phyloP scores from a whole-genome alignment of 1,139 yeast genomes.

The Ashbya aceris region DNA sequence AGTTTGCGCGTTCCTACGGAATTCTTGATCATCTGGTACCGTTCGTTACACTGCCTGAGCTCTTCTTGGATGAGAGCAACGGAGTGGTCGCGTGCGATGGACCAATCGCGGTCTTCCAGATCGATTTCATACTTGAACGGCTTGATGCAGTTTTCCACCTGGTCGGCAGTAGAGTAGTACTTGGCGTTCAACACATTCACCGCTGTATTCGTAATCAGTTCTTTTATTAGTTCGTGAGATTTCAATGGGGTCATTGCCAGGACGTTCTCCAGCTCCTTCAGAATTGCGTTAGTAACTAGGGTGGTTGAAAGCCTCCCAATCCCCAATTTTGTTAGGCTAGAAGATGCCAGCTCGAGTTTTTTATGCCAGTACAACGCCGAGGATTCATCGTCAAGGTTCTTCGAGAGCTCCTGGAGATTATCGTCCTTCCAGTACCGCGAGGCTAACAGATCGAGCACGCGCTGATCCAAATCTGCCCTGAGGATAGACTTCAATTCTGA shows the following conservation, averaged over 20 bases:
- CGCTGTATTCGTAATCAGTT: constrained; percentile 80
- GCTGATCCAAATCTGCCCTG: constrained; percentile 81
- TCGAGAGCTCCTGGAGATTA: constrained; percentile 21
- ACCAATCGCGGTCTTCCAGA: constrained; percentile 93
- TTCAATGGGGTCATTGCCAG: constrained; percentile 54
- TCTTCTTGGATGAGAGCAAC: constrained; percentile 71
- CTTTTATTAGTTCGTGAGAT: constrained; percentile 76
- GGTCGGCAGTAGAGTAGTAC: constrained; percentile 90
- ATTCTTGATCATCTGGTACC: constrained; percentile 52
- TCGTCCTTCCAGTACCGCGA: constrained; percentile 81
- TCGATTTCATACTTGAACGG: constrained; percentile 97
- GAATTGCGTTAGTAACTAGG: constrained; percentile 68
- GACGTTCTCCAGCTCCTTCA: constrained; percentile 68
- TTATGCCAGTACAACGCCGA: constrained; percentile 75
- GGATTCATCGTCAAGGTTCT: constrained; percentile 36
- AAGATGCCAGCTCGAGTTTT: constrained; percentile 74
- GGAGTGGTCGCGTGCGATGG: constrained; percentile 69
- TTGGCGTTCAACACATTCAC: constrained; percentile 65
- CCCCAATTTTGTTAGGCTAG: constrained; percentile 82
- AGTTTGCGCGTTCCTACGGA: constrained; percentile 78
- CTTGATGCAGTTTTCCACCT: constrained; percentile 95
- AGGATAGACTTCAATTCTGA: constrained; percentile 71
- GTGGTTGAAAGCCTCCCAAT: constrained; percentile 85
- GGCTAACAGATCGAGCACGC: constrained; percentile 76
- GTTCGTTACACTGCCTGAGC: constrained; percentile 66